These are phyloP conservation scores for Cicer chorassanicum DNA, from an alignment of 306 rosid genomes.

Conservation along the genomic window DNA sequence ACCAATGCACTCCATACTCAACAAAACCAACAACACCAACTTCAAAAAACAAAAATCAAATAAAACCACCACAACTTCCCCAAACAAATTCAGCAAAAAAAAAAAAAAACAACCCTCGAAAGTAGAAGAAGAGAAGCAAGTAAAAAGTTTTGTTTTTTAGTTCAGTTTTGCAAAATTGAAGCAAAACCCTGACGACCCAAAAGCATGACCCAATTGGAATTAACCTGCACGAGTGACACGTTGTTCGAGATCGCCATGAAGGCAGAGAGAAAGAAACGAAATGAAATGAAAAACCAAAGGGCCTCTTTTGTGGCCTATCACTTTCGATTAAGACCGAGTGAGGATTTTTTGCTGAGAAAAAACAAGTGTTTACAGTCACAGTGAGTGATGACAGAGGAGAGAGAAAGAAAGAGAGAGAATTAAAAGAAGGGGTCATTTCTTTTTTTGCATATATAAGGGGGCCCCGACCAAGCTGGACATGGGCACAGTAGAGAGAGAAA, in stretches of 20 bases:
- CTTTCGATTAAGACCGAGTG: conserved; percentile 68
- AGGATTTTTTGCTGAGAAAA: conserved; percentile 51
- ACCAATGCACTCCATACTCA: conserved; percentile 53
- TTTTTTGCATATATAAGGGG: conserved; percentile 67
- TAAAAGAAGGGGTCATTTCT: conserved; percentile 34
- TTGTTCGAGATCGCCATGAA: conserved; percentile 64
- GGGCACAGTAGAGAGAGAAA: conserved; percentile 60
- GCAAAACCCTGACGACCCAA: conserved; percentile 47
- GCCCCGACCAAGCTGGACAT: conserved; percentile 77
- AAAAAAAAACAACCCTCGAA: background rate
- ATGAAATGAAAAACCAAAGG: conserved; percentile 44
- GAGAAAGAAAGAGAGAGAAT: conserved; percentile 46
- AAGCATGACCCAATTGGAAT: conserved; percentile 46
- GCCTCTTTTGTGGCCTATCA: conserved; percentile 62
- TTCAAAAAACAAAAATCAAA: conserved; percentile 49
- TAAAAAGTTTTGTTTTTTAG: conserved; percentile 35
- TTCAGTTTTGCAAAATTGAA: conserved; percentile 3
- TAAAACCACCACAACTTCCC: conserved; percentile 47
- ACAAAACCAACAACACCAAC: background rate
- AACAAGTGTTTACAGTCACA: conserved; percentile 31
- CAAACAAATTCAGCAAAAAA: conserved; percentile 37
- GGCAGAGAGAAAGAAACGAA: conserved; percentile 29
- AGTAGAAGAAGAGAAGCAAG: background rate
- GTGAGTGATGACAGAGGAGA: conserved; percentile 44
- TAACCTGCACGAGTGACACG: conserved; percentile 49